These are phyloP conservation scores for Xylaria palmicola DNA, from an alignment of 495 filamentous ascomycete species.

Conservation along the genomic window DNA sequence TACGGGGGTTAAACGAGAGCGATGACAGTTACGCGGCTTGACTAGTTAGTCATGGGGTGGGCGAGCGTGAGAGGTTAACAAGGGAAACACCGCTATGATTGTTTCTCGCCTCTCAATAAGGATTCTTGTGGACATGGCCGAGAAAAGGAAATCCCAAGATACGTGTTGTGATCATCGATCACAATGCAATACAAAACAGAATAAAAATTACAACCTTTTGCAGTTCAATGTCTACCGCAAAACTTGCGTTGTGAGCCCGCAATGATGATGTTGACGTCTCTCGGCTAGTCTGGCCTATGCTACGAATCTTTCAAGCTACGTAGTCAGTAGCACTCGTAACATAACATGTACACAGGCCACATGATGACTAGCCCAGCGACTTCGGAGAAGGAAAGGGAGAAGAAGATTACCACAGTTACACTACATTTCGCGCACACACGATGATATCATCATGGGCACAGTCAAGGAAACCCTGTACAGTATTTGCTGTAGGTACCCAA, in stretches of 20 bases:
- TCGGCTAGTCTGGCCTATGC: too few relatives aligned
- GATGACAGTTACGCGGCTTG: not conserved
- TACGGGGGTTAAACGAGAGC: conserved; percentile 4
- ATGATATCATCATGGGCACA: not conserved
- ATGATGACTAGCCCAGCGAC: too few relatives aligned
- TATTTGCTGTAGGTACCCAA: not conserved
- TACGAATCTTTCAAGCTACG: too few relatives aligned
- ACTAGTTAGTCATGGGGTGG: conserved; percentile 1
- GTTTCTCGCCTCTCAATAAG: conserved; percentile 22
- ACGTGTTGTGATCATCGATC: not conserved
- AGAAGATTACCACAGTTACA: not conserved
- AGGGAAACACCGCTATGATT: conserved; percentile 32
- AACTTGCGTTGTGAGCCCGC: too few relatives aligned
- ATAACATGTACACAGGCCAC: too few relatives aligned
- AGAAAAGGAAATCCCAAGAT: conserved; percentile 15
- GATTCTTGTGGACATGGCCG: conserved; percentile 24
- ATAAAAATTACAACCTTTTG: too few relatives aligned
- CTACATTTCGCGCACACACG: not conserved
- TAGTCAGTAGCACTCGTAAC: too few relatives aligned
- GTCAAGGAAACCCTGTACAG: not conserved
- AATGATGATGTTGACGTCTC: too few relatives aligned
- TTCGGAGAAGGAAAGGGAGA: not conserved
- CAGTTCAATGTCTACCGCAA: too few relatives aligned
- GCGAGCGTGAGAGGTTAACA: conserved; percentile 21
- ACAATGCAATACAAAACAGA: not conserved